Conservation (phyloP, 345 rosid species). For the Microthlaspi erraticum region DNA sequence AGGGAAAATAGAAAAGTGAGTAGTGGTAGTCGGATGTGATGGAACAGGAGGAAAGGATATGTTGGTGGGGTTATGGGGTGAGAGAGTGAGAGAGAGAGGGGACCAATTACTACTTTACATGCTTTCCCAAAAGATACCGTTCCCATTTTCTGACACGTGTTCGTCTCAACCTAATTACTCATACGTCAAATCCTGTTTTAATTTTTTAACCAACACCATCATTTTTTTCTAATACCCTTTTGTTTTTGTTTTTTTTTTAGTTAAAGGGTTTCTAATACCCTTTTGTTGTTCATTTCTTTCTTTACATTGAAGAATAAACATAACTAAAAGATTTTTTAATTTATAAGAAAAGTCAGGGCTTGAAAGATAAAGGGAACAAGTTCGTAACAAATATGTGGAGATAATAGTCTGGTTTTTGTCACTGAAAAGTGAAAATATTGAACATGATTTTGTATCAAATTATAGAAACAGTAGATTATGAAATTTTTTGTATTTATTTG, state of each 20-base stretch:
- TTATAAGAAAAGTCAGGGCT: too few relatives aligned
- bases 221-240: not conserved
- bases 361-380: too few relatives aligned
- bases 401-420: too few relatives aligned
- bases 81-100: slow-evolving; percentile 5
- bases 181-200: slow-evolving; percentile 35
- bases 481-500: too few relatives aligned
- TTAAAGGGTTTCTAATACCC: not conserved
- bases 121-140: slow-evolving; percentile 40
- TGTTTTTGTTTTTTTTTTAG: too few relatives aligned
- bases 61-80: slow-evolving; percentile 24
- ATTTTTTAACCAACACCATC: not conserved
- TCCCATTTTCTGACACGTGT: slow-evolving; percentile 39
- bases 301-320: not conserved
- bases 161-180: slow-evolving; percentile 14
- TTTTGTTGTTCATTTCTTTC: too few relatives aligned
- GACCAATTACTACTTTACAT: slow-evolving; percentile 38
- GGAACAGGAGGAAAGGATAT: slow-evolving; percentile 39
- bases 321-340: not conserved
- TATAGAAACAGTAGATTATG: too few relatives aligned
- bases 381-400: too few relatives aligned
- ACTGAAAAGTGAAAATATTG: too few relatives aligned
- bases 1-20: slow-evolving; percentile 39
- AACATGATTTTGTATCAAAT: too few relatives aligned
- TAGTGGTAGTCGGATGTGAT: slow-evolving; percentile 49